A percentile compares a stretch with the other conserved stretches of the same genome.
Evolutionary conservation across 2,329 filamentous ascomycete species (phyloP).

Genomic region (Chaetomium sp.): DNA sequence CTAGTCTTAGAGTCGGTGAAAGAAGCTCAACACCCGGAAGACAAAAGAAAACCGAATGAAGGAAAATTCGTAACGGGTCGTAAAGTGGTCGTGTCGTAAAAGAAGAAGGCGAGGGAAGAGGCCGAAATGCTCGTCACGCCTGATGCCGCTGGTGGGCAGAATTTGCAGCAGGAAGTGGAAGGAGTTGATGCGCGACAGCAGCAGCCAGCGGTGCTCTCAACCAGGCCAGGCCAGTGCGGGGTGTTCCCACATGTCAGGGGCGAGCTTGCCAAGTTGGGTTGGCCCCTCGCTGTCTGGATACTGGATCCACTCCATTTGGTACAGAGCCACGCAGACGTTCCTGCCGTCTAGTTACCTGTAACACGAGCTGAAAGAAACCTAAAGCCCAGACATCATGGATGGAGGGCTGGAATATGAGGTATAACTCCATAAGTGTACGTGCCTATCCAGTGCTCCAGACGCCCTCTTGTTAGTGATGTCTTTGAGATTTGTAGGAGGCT

Average conservation of each 20-base stretch:
- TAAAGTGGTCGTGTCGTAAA: slow-evolving; percentile 30
- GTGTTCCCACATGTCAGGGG: slow-evolving; percentile 22
- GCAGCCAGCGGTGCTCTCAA: not conserved
- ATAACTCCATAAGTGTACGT: no score
- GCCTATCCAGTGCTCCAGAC: no score
- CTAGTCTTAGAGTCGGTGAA: not conserved
- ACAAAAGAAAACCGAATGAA: slow-evolving; percentile 29
- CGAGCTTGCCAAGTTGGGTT: slow-evolving; percentile 6
- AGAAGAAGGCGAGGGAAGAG: slow-evolving; percentile 18
- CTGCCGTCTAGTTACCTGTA: no score
- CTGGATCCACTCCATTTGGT: no score
- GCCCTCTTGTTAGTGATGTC: no score
- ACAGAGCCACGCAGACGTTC: no score
- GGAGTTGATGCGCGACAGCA: slow-evolving; percentile 24
- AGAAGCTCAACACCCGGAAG: slow-evolving; percentile 4
- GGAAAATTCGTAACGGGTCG: slow-evolving; percentile 35
- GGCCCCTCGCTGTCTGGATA: slow-evolving; percentile 7
- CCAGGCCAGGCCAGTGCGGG: slow-evolving; percentile 1
- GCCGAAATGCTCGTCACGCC: slow-evolving; percentile 27
- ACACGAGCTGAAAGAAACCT: no score
- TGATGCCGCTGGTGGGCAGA: slow-evolving; percentile 25
- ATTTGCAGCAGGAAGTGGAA: slow-evolving; percentile 25
- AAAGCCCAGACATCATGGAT: no score
- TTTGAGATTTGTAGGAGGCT: no score
- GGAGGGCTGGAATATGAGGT: no score